Evolutionary conservation across 2,329 filamentous ascomycete species (phyloP).

Genomic region (Monosporascus sp.): DNA sequence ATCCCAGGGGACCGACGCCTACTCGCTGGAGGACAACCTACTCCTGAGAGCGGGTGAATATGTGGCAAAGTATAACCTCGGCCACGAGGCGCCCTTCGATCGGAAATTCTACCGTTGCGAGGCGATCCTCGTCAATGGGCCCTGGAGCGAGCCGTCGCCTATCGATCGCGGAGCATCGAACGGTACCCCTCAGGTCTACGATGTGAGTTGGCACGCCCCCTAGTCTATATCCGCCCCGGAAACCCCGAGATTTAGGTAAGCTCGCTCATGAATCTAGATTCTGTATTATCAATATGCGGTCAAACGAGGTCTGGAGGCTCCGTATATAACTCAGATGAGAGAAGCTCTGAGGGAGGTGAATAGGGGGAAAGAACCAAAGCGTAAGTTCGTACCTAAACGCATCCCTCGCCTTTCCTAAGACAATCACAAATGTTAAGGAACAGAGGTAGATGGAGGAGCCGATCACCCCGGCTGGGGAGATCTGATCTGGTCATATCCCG

Average conservation of each 20-base stretch:
- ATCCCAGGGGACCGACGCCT: slow-evolving; percentile 32
- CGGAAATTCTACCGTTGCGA: slow-evolving; percentile 33
- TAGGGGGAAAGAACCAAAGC: no score
- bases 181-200: slow-evolving; percentile 7
- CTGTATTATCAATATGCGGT: slow-evolving; percentile 29
- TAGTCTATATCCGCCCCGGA: no score
- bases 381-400: no score
- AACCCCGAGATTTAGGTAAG: no score
- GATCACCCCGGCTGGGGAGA: slow-evolving; percentile 26
- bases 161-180: slow-evolving; percentile 18
- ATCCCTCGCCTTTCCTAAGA: no score
- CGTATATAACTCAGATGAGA: slow-evolving; percentile 12
- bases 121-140: slow-evolving; percentile 33
- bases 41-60: slow-evolving; percentile 33
- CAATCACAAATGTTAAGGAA: no score
- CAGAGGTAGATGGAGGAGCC: not conserved
- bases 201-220: slow-evolving; percentile 5
- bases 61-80: slow-evolving; percentile 33
- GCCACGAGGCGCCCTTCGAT: slow-evolving; percentile 29
- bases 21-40: slow-evolving; percentile 24
- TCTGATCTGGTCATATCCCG: slow-evolving; percentile 22
- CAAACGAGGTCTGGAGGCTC: slow-evolving; percentile 16
- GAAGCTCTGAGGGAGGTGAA: slow-evolving; percentile 2
- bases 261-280: slow-evolving; percentile 10
- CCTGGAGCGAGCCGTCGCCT: slow-evolving; percentile 28